Conservation (phyloP, 2,329 filamentous ascomycete species). For the Fusarium sp. region DNA sequence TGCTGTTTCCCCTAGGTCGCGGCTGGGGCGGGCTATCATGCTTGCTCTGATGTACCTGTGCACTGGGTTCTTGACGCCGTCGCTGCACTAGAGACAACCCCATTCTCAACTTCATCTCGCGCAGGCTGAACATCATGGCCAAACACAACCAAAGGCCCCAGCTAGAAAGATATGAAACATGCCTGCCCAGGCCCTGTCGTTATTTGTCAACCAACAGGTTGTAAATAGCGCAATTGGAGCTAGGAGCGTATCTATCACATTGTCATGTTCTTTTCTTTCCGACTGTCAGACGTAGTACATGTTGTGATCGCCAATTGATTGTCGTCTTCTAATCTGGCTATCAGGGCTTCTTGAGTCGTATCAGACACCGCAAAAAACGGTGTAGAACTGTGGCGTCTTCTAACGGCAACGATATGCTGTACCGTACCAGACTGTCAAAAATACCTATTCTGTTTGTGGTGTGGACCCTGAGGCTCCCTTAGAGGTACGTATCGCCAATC, state of each 20-base stretch:
- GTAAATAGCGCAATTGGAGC: conserved; percentile 39
- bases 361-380: conserved; percentile 33
- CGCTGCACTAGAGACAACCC: conserved; percentile 41
- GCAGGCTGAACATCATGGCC: conserved; percentile 35
- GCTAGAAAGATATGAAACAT: conserved; percentile 23
- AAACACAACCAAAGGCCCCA: background rate
- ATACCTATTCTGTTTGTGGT: conserved; percentile 10
- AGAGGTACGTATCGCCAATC: conserved; percentile 36
- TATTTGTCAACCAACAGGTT: conserved; percentile 25
- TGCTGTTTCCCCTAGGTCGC: conserved; percentile 22
- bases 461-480: conserved; percentile 49
- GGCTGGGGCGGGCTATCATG: conserved; percentile 42
- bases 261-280: conserved; percentile 3
- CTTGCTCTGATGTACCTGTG: conserved; percentile 5
- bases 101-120: conserved; percentile 29
- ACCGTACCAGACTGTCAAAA: background rate
- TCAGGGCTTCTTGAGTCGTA: conserved; percentile 21
- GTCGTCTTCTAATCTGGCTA: conserved; percentile 14
- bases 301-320: conserved; percentile 22
- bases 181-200: conserved; percentile 12
- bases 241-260: conserved; percentile 4
- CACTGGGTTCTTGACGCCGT: conserved; percentile 37
- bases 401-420: conserved; percentile 37
- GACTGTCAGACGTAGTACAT: conserved; percentile 7
- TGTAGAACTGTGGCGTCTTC: conserved; percentile 25